Percentiles rank a stretch among this genome's conserved stretches.
Conservation (phyloP, 148 eudicot genomes). For the Linanthus parryae region DNA sequence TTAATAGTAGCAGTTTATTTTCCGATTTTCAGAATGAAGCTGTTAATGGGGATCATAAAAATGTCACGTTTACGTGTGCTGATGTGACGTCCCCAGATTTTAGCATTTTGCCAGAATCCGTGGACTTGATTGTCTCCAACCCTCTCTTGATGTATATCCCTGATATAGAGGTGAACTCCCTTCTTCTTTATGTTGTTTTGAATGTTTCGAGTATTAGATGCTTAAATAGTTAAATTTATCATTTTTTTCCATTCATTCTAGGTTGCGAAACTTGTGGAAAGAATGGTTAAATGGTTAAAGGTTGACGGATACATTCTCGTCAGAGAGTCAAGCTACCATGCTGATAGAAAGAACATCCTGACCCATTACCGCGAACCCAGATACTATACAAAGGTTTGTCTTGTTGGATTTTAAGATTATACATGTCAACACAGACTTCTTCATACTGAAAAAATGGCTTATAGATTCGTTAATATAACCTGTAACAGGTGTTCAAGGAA, state of each 20-base stretch:
- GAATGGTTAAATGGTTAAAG: slow-evolving; percentile 82
- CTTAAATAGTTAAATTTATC: not conserved
- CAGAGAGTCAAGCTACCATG: slow-evolving; percentile 90
- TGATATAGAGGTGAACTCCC: slow-evolving; percentile 55
- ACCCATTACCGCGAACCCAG: slow-evolving; percentile 94
- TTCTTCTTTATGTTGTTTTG: slow-evolving; percentile 2
- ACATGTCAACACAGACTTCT: too few relatives aligned
- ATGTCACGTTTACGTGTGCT: slow-evolving; percentile 88
- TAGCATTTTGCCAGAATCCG: slow-evolving; percentile 46
- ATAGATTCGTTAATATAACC: too few relatives aligned
- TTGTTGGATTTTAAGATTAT: not conserved
- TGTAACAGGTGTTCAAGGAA: slow-evolving; percentile 75
- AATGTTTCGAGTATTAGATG: too few relatives aligned
- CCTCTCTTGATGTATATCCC: slow-evolving; percentile 95
- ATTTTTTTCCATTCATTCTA: slow-evolving; percentile 16
- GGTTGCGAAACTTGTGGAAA: slow-evolving; percentile 64
- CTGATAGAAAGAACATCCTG: slow-evolving; percentile 72
- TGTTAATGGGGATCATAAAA: slow-evolving; percentile 61
- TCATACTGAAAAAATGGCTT: too few relatives aligned
- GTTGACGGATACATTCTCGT: slow-evolving; percentile 82
- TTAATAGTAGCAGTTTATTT: too few relatives aligned
- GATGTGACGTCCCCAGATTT: slow-evolving; percentile 85
- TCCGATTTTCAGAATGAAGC: slow-evolving; percentile 62
- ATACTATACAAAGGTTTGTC: slow-evolving; percentile 73
- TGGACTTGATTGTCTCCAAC: slow-evolving; percentile 84